Percentiles rank a stretch among this genome's conserved stretches.
These are phyloP conservation scores for Pseudogymnoascus sp. DNA, from an alignment of 2,329 filamentous ascomycete genomes.

Conservation along the genomic window DNA sequence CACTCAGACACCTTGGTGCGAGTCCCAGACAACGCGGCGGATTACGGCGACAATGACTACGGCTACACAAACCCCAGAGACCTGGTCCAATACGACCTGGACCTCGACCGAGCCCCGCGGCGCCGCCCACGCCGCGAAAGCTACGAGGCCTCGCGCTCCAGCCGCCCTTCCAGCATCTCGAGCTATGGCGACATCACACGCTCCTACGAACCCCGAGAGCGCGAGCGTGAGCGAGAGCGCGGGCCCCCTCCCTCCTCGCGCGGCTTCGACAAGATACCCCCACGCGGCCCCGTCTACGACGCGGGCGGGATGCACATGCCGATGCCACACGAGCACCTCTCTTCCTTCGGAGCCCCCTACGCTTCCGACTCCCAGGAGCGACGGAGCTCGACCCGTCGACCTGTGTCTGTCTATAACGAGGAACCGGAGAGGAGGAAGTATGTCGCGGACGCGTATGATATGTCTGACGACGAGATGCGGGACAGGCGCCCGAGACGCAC, in stretches of 20 bases:
- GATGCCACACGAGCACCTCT: background rate
- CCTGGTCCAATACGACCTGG: slow-evolving; percentile 54
- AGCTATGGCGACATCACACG: slow-evolving; percentile 24
- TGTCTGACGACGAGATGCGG: slow-evolving; percentile 23
- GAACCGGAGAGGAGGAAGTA: slow-evolving; percentile 17
- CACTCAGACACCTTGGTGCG: slow-evolving; percentile 26
- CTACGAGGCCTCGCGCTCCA: slow-evolving; percentile 38
- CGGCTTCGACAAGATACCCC: slow-evolving; percentile 63
- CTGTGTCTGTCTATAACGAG: slow-evolving; percentile 25
- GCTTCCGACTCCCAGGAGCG: slow-evolving; percentile 32
- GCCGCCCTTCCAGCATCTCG: slow-evolving; percentile 24
- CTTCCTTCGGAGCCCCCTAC: slow-evolving; percentile 6
- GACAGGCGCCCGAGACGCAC: slow-evolving; percentile 19
- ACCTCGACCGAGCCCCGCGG: slow-evolving; percentile 38
- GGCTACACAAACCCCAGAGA: slow-evolving; percentile 59
- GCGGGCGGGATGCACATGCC: background rate
- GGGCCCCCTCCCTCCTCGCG: slow-evolving; percentile 61
- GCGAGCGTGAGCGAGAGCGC: slow-evolving; percentile 18
- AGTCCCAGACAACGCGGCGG: slow-evolving; percentile 35
- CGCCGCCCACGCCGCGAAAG: slow-evolving; percentile 45
- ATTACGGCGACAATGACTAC: slow-evolving; percentile 53
- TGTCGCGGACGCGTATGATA: slow-evolving; percentile 25
- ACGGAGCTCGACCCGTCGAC: slow-evolving; percentile 29
- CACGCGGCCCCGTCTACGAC: slow-evolving; percentile 18
- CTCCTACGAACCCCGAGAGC: slow-evolving; percentile 33